Evolutionary conservation across 140 eudicot genomes (phyloP), one percentile per base, ranked within the genome.

Genomic region (Stevia rebaudiana): DNA sequence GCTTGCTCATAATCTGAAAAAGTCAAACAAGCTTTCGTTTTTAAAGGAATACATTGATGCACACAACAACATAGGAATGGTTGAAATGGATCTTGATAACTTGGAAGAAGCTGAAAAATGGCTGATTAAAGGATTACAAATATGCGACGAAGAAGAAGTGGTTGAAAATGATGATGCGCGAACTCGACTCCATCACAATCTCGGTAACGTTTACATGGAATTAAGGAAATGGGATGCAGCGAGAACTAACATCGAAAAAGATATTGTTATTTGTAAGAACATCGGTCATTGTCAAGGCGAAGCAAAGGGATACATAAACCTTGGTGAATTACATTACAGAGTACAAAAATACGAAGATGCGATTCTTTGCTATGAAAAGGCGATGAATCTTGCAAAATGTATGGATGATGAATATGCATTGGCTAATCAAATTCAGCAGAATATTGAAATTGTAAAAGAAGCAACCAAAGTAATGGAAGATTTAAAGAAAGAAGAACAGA

Each of bases 111-210:
- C 99, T 12, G 71, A 88, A 80, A 80, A 75, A 23, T 56, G 80
- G 77, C 95, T 94, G 61, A 65, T 56, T 2, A 78, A 53, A 76
- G 99, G 95, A 37, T 78, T 94, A 65, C 54, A 78, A 40, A 85
- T 94, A 37, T 94, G 99, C 25, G 86, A 94, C 17, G 97, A 88
- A 68, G 99, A 94, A 79, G 99, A 94, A 66, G 90, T 94, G 50
- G 44, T 19, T 53, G 86, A 83, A 51, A 58, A 79, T 57, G 90
- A 88, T 70, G 99, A 78, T 76, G 85, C 80, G 25, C 97, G 99
- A 19, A 79, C 82, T 49, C 80, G 99, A 70, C 87, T 94, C 66
- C 99, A 94, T 76, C 94, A 88, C 74, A 88, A 88, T 79, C 94
- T 94, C 46, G 99, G 99, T 73, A 78, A 42, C 33, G 90, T 94